A percentile compares a stretch with the other conserved stretches of the same genome.
These are phyloP conservation scores for Myotisia sp. DNA, from an alignment of 2,329 filamentous ascomycete genomes.

Conservation along the genomic window DNA sequence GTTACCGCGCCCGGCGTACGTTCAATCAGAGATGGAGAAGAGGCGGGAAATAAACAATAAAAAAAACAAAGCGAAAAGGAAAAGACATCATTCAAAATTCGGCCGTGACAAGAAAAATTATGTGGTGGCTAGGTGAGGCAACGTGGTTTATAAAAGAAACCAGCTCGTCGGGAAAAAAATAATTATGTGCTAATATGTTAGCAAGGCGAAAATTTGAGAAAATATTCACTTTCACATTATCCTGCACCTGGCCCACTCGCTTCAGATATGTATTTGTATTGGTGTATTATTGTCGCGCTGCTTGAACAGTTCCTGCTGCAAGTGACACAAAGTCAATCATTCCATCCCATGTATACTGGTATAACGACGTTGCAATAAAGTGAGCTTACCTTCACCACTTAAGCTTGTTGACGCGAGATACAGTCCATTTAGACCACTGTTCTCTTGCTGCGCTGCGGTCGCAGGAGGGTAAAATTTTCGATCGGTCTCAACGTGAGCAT, in stretches of 20 bases:
- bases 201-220: too few relatives aligned
- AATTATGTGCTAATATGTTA: too few relatives aligned
- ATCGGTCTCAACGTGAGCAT: conserved; percentile 47
- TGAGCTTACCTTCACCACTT: conserved; percentile 34
- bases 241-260: conserved; percentile 47
- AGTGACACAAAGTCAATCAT: conserved; percentile 44
- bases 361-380: too few relatives aligned
- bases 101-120: conserved; percentile 25
- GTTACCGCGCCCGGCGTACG: conserved; percentile 11
- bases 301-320: conserved; percentile 43
- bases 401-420: conserved; percentile 35
- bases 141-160: background rate
- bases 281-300: conserved; percentile 39
- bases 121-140: conserved; percentile 27
- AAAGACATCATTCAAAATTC: conserved; percentile 4
- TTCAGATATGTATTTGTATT: too few relatives aligned
- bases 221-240: conserved; percentile 58
- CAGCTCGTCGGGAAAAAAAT: conserved; percentile 6
- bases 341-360: too few relatives aligned
- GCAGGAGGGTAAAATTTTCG: conserved; percentile 39
- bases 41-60: conserved; percentile 5
- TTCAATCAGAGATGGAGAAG: conserved; percentile 7
- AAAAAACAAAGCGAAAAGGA: conserved; percentile 1
- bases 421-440: conserved; percentile 33
- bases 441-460: conserved; percentile 24